Evolutionary conservation across 345 rosid species (phyloP).

Genomic region (Gossypium anomalum): DNA sequence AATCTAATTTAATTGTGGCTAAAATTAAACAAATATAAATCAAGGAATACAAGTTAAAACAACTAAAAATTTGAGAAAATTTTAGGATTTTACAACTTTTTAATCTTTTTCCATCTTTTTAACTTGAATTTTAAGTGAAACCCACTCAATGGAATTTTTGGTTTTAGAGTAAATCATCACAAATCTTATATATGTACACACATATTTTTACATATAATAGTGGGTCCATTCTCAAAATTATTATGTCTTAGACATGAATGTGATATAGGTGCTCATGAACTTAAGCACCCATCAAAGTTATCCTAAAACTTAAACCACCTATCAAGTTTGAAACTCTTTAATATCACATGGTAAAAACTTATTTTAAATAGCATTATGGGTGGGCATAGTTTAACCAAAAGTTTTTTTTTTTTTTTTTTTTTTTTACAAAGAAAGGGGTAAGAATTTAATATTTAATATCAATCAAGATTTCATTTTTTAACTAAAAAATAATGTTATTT

Average conservation of each 20-base stretch:
- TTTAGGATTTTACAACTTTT: not conserved
- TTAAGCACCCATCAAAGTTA: not conserved
- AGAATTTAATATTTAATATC: too few species aligned
- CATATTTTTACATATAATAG: not conserved
- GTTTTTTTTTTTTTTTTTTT: too few species aligned
- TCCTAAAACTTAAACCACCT: not conserved
- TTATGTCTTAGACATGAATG: conserved; percentile 15
- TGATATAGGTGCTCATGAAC: conserved; percentile 1
- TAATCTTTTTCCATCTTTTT: not conserved
- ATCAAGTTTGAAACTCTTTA: not conserved
- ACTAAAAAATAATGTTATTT: too few species aligned
- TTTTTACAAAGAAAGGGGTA: too few species aligned
- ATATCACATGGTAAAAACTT: too few species aligned
- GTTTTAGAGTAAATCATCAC: too few species aligned
- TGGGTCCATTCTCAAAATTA: conserved; percentile 24
- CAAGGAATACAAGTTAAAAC: not conserved
- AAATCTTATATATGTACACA: too few species aligned
- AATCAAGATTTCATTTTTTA: too few species aligned
- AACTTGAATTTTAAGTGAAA: not conserved
- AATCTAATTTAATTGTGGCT: not conserved
- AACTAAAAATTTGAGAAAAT: not conserved
- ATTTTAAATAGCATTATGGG: too few species aligned
- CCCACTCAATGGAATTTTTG: not conserved
- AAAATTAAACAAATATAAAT: not conserved
- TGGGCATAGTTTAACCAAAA: too few species aligned